Evolutionary conservation across 2,329 filamentous ascomycete species (phyloP).

Genomic region (Calonectria honghensis): DNA sequence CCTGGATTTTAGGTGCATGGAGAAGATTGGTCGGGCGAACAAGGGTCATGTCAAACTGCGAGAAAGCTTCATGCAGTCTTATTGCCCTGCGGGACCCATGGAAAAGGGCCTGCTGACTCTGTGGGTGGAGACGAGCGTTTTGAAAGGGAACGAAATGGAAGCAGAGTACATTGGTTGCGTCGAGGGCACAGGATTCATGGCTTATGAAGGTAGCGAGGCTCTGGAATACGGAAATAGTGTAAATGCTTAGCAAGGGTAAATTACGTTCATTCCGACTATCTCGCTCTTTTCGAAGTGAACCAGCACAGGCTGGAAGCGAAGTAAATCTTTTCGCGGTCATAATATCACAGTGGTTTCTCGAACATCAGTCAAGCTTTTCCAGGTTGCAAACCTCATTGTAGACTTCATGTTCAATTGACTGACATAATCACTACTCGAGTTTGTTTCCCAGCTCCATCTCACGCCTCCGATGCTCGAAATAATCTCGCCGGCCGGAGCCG

Average conservation of each 20-base stretch:
- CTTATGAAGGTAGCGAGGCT: slow-evolving; percentile 28
- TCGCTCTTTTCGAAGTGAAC: background rate
- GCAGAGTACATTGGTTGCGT: slow-evolving; percentile 35
- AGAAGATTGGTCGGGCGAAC: slow-evolving; percentile 18
- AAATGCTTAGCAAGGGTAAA: background rate
- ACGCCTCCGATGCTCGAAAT: background rate
- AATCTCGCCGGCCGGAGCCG: background rate
- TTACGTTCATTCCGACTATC: background rate
- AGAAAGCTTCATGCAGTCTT: slow-evolving; percentile 26
- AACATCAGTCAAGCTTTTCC: background rate
- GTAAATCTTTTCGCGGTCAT: background rate
- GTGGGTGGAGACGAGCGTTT: slow-evolving; percentile 29
- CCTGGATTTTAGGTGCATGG: slow-evolving; percentile 24
- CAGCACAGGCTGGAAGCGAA: background rate
- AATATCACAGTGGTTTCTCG: background rate
- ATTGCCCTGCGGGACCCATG: slow-evolving; percentile 27
- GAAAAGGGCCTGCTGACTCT: slow-evolving; percentile 13
- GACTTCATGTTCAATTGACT: no score
- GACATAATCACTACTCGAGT: background rate
- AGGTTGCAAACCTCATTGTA: background rate
- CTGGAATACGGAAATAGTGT: background rate
- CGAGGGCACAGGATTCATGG: slow-evolving; percentile 37
- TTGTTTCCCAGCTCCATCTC: no score
- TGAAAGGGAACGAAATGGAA: slow-evolving; percentile 32
- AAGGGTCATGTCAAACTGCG: slow-evolving; percentile 28